Conservation (phyloP, 306 rosid species). For the Oxytropis ochrocephala region DNA sequence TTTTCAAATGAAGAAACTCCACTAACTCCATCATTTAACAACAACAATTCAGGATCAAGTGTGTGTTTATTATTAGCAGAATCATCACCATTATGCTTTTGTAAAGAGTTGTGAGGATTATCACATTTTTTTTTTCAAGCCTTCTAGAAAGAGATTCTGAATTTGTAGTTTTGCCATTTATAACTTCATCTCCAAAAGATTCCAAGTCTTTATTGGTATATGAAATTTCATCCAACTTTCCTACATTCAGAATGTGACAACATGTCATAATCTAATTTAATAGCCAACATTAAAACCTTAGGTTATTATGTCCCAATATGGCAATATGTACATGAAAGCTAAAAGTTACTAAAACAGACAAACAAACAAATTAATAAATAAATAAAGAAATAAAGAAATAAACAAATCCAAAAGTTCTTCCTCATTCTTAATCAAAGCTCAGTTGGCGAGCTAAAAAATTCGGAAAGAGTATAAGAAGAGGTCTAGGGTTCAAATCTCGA, state of each 20-base stretch:
- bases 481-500: too few relatives aligned
- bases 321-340: too few relatives aligned
- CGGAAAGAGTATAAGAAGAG: too few relatives aligned
- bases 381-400: too few relatives aligned
- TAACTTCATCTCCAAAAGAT: neutral
- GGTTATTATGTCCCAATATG: too few relatives aligned
- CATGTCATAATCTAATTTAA: neutral
- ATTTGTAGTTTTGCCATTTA: neutral
- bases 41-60: neutral
- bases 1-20: conserved; percentile 14
- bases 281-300: too few relatives aligned
- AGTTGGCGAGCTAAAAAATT: too few relatives aligned
- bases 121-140: neutral
- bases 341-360: too few relatives aligned
- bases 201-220: neutral
- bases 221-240: neutral
- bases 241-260: conserved; percentile 15
- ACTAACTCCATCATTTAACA: conserved; percentile 22
- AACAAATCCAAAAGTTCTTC: too few relatives aligned
- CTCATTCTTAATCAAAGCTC: too few relatives aligned
- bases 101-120: neutral
- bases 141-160: neutral
- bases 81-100: neutral
- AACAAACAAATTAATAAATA: too few relatives aligned
- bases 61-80: neutral